phyloP scores from a whole-genome alignment of 768 basidiomycete genomes.

The Cytidiella melzeri region DNA sequence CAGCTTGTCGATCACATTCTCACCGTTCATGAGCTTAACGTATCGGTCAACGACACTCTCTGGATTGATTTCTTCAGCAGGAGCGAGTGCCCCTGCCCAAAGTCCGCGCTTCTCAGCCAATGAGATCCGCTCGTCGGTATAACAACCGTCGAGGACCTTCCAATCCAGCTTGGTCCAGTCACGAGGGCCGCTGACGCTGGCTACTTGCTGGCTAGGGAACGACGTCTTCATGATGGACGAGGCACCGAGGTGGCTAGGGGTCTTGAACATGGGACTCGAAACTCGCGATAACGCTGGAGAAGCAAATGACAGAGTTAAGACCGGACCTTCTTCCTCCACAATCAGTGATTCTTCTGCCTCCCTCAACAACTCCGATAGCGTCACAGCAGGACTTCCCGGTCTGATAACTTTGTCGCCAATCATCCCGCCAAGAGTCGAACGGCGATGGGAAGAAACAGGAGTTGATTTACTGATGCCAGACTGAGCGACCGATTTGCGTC shows the following conservation, averaged over 20 bases:
- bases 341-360: constrained; percentile 47
- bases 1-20: constrained; percentile 29
- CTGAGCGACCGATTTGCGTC: constrained; percentile 31
- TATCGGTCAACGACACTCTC: constrained; percentile 61
- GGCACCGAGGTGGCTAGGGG: constrained; percentile 8
- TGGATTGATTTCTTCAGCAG: constrained; percentile 45
- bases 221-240: too few relatives aligned
- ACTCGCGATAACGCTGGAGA: neutral
- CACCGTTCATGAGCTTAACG: constrained; percentile 39
- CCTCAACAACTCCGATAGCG: constrained; percentile 48
- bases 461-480: constrained; percentile 25
- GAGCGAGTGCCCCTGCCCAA: constrained; percentile 36
- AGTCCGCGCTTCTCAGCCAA: constrained; percentile 37
- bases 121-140: constrained; percentile 69
- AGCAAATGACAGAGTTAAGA: constrained; percentile 5
- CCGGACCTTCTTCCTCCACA: constrained; percentile 13
- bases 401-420: constrained; percentile 46
- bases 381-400: constrained; percentile 46
- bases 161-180: constrained; percentile 74
- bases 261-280: constrained; percentile 7
- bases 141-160: constrained; percentile 74
- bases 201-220: neutral
- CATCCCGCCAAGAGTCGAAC: constrained; percentile 35
- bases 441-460: constrained; percentile 8
- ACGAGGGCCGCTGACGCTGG: constrained; percentile 12